A percentile compares a stretch with the other conserved stretches of the same genome.
These are phyloP conservation scores for Aspergillus tanneri DNA, from an alignment of 2,329 filamentous ascomycete species.

Conservation along the genomic window DNA sequence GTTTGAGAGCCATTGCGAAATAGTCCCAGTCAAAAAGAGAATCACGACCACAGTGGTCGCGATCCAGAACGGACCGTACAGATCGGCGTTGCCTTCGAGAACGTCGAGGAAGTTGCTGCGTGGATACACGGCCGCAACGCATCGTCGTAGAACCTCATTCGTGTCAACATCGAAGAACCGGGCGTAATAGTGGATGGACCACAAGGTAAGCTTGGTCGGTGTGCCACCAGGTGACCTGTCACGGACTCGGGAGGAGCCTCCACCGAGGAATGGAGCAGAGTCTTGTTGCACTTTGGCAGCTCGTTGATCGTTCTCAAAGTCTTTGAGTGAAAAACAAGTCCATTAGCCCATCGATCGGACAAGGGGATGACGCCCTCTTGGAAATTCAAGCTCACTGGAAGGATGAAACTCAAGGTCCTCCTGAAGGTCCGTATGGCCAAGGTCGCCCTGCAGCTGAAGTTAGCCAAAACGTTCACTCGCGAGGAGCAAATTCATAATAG, in stretches of 20 bases:
- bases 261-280: slow-evolving; percentile 52
- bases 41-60: slow-evolving; percentile 96
- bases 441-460: slow-evolving; percentile 68
- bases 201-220: slow-evolving; percentile 81
- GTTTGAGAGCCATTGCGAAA: slow-evolving; percentile 80
- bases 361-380: slow-evolving; percentile 3
- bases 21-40: slow-evolving; percentile 90
- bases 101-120: slow-evolving; percentile 95
- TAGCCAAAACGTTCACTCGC: slow-evolving; percentile 10
- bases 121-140: slow-evolving; percentile 84
- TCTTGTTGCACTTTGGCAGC: slow-evolving; percentile 51
- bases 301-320: slow-evolving; percentile 66
- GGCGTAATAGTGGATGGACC: slow-evolving; percentile 89
- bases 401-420: slow-evolving; percentile 99
- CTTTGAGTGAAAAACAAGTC: slow-evolving; percentile 39
- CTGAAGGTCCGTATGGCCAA: slow-evolving; percentile 96
- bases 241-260: slow-evolving; percentile 41
- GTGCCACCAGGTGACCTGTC: slow-evolving; percentile 42
- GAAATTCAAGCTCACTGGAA: slow-evolving; percentile 59
- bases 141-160: slow-evolving; percentile 79
- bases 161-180: slow-evolving; percentile 99
- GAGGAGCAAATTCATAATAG: background rate
- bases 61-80: slow-evolving; percentile 98
- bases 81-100: slow-evolving; percentile 90
- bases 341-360: background rate